Base-by-base conservation (phyloP, 2,329 filamentous ascomycete species). In the Talaromyces pinophilus region DNA sequence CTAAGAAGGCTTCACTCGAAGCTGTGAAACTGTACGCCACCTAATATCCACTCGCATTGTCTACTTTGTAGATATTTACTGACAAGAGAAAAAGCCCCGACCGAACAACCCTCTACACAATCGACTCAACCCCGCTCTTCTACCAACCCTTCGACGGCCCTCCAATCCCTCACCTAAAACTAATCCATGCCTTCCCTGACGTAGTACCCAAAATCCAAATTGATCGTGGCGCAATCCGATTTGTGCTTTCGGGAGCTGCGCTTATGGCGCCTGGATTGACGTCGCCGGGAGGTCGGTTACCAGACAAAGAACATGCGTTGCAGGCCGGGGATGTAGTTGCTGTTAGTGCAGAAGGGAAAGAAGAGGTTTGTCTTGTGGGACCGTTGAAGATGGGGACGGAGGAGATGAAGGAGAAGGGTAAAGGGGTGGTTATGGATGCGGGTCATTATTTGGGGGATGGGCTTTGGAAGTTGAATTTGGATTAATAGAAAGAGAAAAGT, bases 181-280 rank as follows among this genome's bases (percentile, higher is more conserved):
- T 98, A 73, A 88, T 99, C 44, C 95, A 99, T 84, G 87, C 90
- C 72, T 98, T 94, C 82, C 95, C 95, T 10, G 83, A 88, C 71
- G 90, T 88, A 67, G 94, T 99, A 78, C 89, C 91, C 19, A 90
- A 87, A 62, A 85, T 99, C 66, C 90, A 93, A 67, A 96, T 98
- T 78, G 95, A 99, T 79, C 88, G 95, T 60, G 95, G 95, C 69
- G 95, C 95, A 5, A 98, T 99, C 75, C 92, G 95, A 68, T 99
- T 99, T 81, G 94, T 99, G 30, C 87, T 99, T 1, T 92, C 89
- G 0, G 95, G 95, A 54, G 95, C 95, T 0, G 92, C 94, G 15
- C 88, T 99, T 69, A 99, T 99, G 95, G 94, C 93, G 1, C 95
- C 95, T 0, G 95, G 95, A 0, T 80, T 99, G 72, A 99, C 95